A percentile compares a stretch with the other conserved stretches of the same genome.
These are phyloP conservation scores for Zelopaecilomyces penicillatus DNA, from an alignment of 2,329 filamentous ascomycete genomes.

Conservation along the genomic window DNA sequence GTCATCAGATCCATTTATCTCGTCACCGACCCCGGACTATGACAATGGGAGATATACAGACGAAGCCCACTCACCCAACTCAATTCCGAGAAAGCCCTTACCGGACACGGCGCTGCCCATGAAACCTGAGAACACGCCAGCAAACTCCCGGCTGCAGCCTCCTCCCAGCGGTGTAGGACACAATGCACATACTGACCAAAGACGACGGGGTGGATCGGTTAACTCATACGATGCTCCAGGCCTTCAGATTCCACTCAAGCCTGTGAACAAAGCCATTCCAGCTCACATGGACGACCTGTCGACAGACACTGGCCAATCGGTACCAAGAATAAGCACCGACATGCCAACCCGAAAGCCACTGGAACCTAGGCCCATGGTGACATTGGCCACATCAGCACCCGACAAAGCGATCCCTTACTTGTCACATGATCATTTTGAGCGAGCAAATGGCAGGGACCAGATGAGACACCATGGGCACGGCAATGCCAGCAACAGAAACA, in stretches of 20 bases:
- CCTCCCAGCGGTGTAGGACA: neutral
- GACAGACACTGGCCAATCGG: slow-evolving; percentile 6
- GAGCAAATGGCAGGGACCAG: neutral
- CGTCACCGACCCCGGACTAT: slow-evolving; percentile 19
- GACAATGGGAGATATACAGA: slow-evolving; percentile 33
- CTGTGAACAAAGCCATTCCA: slow-evolving; percentile 5
- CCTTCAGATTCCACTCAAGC: slow-evolving; percentile 9
- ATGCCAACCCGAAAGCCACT: slow-evolving; percentile 20
- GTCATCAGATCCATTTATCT: slow-evolving; percentile 41
- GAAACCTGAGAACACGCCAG: slow-evolving; percentile 17
- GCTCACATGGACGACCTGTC: slow-evolving; percentile 7
- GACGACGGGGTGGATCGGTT: slow-evolving; percentile 13
- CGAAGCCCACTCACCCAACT: slow-evolving; percentile 32
- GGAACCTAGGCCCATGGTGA: slow-evolving; percentile 16
- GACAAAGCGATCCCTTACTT: neutral
- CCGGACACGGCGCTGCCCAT: slow-evolving; percentile 24
- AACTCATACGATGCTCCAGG: slow-evolving; percentile 12
- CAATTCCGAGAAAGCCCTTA: slow-evolving; percentile 47
- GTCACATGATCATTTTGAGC: neutral
- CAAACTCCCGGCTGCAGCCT: neutral
- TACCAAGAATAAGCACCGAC: slow-evolving; percentile 10
- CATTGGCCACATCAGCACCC: neutral
- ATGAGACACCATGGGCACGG: slow-evolving; percentile 1
- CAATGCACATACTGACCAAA: neutral
- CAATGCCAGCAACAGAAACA: neutral